Base-by-base conservation (phyloP, 306 rosid species). In the Ceratonia siliqua region DNA sequence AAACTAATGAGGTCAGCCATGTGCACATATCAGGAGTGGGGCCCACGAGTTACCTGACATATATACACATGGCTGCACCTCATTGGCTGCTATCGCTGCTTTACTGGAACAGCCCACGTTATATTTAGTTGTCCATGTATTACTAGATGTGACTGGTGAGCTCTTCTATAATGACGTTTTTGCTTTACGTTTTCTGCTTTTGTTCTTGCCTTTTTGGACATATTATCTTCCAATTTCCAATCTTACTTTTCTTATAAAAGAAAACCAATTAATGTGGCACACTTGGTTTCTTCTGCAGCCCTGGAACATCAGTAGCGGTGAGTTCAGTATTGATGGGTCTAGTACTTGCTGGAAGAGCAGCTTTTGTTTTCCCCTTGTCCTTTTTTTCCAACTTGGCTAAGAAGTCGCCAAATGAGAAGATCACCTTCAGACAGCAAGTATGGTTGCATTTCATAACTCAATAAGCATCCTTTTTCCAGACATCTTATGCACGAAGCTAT, bases 341-440 rank as follows among this genome's bases (percentile, higher is more conserved):
- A 71, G 78, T 94, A 45, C 86, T 92, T 75, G 79, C 79, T 24
- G 99, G 89, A 82, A 89, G 98, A 87, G 98, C 98, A 64, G 97
- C 98, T 25, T 95, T 92, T 78, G 85, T 95, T 79, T 95, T 95
- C 59, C 98, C 97, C 33, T 53, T 95, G 59, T 95, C 99, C n/a
- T 87, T 90, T 68, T 17, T 95, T 77, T 85, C 96, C 24, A 95
- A 95, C 84, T 77, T 95, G 36, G 17, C 84, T 15, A 95, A 87
- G 78, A 95, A 86, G 66, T 42, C 85, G 0, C 64, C 70, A 54
- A 72, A 18, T 20, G 83, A 87, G 79, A 92, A 72, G 85, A 54
- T 92, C 68, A 81, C 83, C 86, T 15, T 88, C 76, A 87, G 82
- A 80, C 78, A 90, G 79, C 99, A 92, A 84, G 98, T 92, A 87